Base-by-base conservation (phyloP, 148 eudicot genomes). In the Fallopia convolvulus region DNA sequence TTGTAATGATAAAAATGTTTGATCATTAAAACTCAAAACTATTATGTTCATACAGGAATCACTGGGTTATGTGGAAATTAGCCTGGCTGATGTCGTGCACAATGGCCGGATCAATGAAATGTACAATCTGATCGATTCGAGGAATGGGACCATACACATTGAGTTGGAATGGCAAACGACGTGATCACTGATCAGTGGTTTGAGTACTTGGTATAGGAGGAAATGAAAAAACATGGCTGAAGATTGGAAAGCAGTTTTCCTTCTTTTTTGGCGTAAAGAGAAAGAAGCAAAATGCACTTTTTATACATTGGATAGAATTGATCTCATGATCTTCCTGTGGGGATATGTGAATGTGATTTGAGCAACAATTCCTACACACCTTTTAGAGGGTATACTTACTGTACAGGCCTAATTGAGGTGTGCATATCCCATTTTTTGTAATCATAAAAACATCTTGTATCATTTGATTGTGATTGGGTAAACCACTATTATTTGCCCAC, bases 101-200 rank as follows among this genome's bases (percentile, higher is more conserved):
- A 94, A 94, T 23, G 97, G 89, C 13, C 89, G 89, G 44, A 89
- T 95, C 79, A 92, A 95, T 72, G 83, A 93, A 75, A 91, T 87
- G 76, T 91, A 87, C 82, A 82, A 95, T 83, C 82, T 95, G 65
- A 95, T 92, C 53, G 87, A 88, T 75, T 92, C 97, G 9, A 85
- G 83, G 83, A 85, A 91, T 18, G 99, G 99, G 63, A 58, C 83
- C 49, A 79, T 95, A 78, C 99, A 91, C 52, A 87, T 95, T 4
- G 89, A 86, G 83, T 46, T 92, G 70, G 79, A 89, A 70, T 95
- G 99, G 99, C 90, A 86, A 81, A 81, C 86, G 52, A 76, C 83
- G 55, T 92, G 87, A 91, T 12, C 73, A 33, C 2, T 26, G 0
- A 0, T 2, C 4, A 44, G 47, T 42, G 10, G 8, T 6, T 1